Evolutionary conservation across 306 rosid species (phyloP), one percentile per base, ranked within the genome.

Genomic region (Castanospermum australe): DNA sequence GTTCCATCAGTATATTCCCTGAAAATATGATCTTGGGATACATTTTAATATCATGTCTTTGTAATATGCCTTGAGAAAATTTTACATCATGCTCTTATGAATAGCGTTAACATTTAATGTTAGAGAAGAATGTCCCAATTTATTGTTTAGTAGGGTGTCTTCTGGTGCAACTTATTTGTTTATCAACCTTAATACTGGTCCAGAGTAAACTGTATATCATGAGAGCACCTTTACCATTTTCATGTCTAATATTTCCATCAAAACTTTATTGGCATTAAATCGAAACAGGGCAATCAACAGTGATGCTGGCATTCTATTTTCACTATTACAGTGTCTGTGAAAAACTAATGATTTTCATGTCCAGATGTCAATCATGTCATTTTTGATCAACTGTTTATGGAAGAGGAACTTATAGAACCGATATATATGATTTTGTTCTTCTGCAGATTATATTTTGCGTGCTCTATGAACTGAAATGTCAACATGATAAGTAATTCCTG

Each of bases 191-290:
- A 45, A 18, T 57, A 17, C 55, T 12, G 18, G 48, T 57, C 25
- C 67, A 24, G 39, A 60, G 17, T 66, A 59, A 60, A 48, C 8
- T 48, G 51, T 67, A 35, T 75, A 20, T 48, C 38, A 18, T 48
- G 67, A 24, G 60, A 48, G 21, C 10, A 7, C 39, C 60, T 54
- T 14, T 76, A 35, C 78, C 17, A 62, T 39, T 51, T 39, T 30
- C 24, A 17, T 48, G 41, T 36, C 36, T 47, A 75, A 76, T 14
- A 76, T 76, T 69, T 39, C 45, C 73, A 63, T 67, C 13, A 14
- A 32, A 47, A 59, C 14, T 38, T 70, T 17, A 50, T 47, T 61
- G n/a, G 22, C 66, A 25, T 35, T 50, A 66, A 22, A 52, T 24
- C 15, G 0, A 24, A 17, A 32, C 30, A 45, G 63, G 54, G 66